phyloP scores from a whole-genome alignment of 164 flowering plant genomes.

The Protea cynaroides region DNA sequence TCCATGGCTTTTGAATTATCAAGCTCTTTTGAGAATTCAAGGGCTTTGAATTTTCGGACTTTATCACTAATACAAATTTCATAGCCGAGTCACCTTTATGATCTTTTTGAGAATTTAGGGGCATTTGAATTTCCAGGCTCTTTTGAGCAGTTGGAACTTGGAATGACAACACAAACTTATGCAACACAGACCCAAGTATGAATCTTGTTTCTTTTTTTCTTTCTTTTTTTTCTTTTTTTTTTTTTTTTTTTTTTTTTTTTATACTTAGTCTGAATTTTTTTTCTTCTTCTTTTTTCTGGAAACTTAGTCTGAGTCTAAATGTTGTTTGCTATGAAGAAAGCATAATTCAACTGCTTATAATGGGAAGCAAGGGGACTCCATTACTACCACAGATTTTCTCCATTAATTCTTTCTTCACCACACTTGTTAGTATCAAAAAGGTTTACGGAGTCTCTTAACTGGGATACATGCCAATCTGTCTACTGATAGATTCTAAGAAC shows the following conservation, averaged over 20 bases:
- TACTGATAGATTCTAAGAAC: no score
- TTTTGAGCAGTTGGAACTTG: conserved; percentile 61
- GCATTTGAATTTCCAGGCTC: conserved; percentile 53
- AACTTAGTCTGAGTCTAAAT: conserved; percentile 41
- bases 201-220: no score
- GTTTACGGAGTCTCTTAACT: conserved; percentile 84
- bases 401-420: conserved; percentile 55
- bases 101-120: conserved; percentile 53
- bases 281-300: no score
- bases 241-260: no score
- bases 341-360: conserved; percentile 75
- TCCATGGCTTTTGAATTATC: no score
- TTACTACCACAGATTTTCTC: conserved; percentile 63
- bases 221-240: no score
- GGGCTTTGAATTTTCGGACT: no score
- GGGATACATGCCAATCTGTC: no score
- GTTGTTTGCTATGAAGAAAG: conserved; percentile 80
- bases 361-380: conserved; percentile 44
- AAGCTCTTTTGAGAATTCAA: no score
- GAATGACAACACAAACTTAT: conserved; percentile 65
- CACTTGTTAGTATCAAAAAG: conserved; percentile 70
- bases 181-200: conserved; percentile 59
- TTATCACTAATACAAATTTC: no score
- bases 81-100: no score
- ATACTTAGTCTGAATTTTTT: no score